Evolutionary conservation across 176 grass and related monocot genomes (phyloP).

Genomic region (Chloris gayana): DNA sequence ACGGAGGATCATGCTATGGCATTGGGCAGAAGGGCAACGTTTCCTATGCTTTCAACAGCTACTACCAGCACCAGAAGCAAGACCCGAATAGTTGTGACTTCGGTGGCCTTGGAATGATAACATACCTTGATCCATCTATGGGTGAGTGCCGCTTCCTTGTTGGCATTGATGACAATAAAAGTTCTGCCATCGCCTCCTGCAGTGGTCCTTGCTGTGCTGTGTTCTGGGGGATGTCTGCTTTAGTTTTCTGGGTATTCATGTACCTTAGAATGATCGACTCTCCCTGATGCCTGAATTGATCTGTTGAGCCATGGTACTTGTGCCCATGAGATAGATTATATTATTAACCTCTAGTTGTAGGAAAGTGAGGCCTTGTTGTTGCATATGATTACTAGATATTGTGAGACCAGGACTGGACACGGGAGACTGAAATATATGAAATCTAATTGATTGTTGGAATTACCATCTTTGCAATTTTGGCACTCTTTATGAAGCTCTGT

Average conservation of each 20-base stretch:
- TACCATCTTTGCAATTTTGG: background rate
- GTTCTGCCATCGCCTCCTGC: constrained; percentile 40
- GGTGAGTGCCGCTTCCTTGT: constrained; percentile 87
- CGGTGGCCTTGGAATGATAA: constrained; percentile 76
- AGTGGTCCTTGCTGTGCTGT: constrained; percentile 38
- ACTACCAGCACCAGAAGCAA: constrained; percentile 92
- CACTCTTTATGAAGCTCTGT: background rate
- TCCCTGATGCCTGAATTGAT: constrained; percentile 34
- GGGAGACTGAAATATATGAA: constrained; percentile 12
- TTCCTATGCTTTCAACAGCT: constrained; percentile 97
- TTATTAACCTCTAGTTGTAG: constrained; percentile 24
- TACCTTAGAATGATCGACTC: constrained; percentile 65
- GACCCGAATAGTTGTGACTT: constrained; percentile 83
- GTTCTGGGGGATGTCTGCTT: constrained; percentile 50
- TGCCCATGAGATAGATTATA: constrained; percentile 33
- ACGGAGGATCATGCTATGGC: constrained; percentile 80
- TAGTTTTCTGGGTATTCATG: constrained; percentile 63
- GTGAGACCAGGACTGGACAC: background rate
- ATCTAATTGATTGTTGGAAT: constrained; percentile 22
- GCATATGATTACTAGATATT: constrained; percentile 20
- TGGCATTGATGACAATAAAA: constrained; percentile 61
- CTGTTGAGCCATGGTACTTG: constrained; percentile 16
- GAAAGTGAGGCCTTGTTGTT: background rate
- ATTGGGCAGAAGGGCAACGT: constrained; percentile 84
- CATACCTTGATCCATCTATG: constrained; percentile 81